Percentiles rank a stretch among this genome's conserved stretches.
phyloP scores from a whole-genome alignment of 2,329 filamentous ascomycete species.

The Monilinia laxa region DNA sequence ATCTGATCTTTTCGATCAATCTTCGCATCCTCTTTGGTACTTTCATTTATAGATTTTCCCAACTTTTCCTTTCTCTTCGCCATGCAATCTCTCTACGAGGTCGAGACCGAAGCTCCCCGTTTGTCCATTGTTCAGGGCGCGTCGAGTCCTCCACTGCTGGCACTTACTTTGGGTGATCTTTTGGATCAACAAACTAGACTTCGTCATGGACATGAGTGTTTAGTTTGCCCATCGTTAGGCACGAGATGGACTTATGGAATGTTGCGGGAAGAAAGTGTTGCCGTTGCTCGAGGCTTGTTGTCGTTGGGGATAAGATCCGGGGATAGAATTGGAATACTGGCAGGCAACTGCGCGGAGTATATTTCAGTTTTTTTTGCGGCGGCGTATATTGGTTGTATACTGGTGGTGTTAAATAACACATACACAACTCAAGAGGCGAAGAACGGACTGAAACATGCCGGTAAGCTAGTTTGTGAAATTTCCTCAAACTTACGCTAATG shows the following conservation, averaged over 20 bases:
- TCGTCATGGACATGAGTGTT: slow-evolving; percentile 10
- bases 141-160: slow-evolving; percentile 13
- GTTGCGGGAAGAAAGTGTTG: slow-evolving; percentile 13
- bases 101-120: slow-evolving; percentile 12
- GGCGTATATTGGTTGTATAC: slow-evolving; percentile 56
- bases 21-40: neutral
- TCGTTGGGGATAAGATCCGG: slow-evolving; percentile 35
- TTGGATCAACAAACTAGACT: slow-evolving; percentile 15
- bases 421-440: slow-evolving; percentile 70
- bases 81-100: slow-evolving; percentile 20
- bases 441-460: slow-evolving; percentile 62
- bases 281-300: slow-evolving; percentile 61
- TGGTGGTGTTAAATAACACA: slow-evolving; percentile 80
- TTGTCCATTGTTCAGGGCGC: slow-evolving; percentile 18
- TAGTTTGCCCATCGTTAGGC: slow-evolving; percentile 15
- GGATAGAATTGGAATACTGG: slow-evolving; percentile 32
- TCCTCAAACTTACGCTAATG: slow-evolving; percentile 56
- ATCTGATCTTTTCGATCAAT: slow-evolving; percentile 22
- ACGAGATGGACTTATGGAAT: slow-evolving; percentile 17
- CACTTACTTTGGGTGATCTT: slow-evolving; percentile 19
- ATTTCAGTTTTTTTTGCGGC: slow-evolving; percentile 32
- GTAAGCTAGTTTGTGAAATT: slow-evolving; percentile 51
- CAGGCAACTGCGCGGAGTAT: slow-evolving; percentile 37
- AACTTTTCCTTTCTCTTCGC: slow-evolving; percentile 5
- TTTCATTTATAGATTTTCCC: neutral